Base-by-base conservation (phyloP, 2,329 filamentous ascomycete genomes). In the Grosmannia clavigera region DNA sequence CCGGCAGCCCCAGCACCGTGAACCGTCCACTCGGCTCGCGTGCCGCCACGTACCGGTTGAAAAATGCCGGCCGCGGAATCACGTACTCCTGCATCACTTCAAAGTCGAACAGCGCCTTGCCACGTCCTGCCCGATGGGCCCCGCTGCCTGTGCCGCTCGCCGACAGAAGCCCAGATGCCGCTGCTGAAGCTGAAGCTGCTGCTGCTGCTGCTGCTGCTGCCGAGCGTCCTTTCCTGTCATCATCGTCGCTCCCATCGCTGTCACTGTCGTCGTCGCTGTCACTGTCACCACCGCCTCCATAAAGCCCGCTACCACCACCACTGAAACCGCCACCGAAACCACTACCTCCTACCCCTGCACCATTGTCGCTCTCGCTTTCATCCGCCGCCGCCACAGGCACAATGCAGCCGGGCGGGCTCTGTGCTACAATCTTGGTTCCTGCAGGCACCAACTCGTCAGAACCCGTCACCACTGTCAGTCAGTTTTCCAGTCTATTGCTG, bases 51-150 rank as follows among this genome's bases (percentile, higher is more conserved):
- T 92, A 86, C 64, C 91, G 89, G 71, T 96, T 95, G 79, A 92
- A 96, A 70, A 99, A 94, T 68, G 92, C 88, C 73, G 96, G 90
- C 59, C 90, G 87, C 22, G 94, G 94, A 68, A 99, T 96, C 69
- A 99, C 87, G 76, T 95, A 96, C 70, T 92, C 87, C 19, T 90
- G 88, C 66, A 97, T 82, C 58, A 90, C 85, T 65, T 88, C 83
- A 74, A 96, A 97, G 73, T 91, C 85, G 69, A 96, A 83, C 64
- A 96, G 83, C 22, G 63, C 60, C 52, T 64, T 64, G 43, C 57
- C 60, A 4, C 61, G 63, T 35, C 25, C 33, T 10, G 25, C 10
- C 9, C 40, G 16, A 6, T 48, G 12, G 3, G 12, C 16, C 12
- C 38, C 38, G 12, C 38, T 14, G 38, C 38, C 58, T 22, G 29